A percentile compares a stretch with the other conserved stretches of the same genome.
These are phyloP conservation scores for Mimosa bimucronata DNA, from an alignment of 306 rosid species.

Conservation along the genomic window DNA sequence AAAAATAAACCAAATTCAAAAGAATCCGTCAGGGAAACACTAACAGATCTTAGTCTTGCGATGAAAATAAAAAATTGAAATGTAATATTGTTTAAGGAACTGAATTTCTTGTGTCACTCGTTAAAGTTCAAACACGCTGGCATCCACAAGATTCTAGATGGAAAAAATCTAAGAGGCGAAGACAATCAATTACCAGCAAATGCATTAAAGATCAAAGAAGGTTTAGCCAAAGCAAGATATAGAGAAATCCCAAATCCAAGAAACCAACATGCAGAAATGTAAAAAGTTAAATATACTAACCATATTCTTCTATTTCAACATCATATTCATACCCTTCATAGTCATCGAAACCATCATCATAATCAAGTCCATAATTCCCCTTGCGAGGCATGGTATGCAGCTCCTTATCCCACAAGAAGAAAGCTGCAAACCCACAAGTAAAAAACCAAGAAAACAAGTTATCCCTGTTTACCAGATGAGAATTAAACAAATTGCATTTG, in stretches of 20 bases:
- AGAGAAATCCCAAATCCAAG: neutral
- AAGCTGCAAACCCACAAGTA: conserved; percentile 35
- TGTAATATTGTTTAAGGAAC: neutral
- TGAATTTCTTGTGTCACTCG: neutral
- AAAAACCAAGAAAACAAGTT: neutral
- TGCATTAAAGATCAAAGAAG: neutral
- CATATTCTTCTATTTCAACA: conserved; percentile 50
- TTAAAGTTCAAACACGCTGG: neutral
- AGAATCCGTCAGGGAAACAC: neutral
- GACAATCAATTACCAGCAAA: conserved; percentile 12
- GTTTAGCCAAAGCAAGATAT: neutral
- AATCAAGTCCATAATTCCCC: conserved; percentile 66
- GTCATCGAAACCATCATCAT: conserved; percentile 31
- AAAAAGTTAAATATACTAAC: conserved; percentile 46
- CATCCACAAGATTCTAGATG: neutral
- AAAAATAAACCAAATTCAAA: neutral
- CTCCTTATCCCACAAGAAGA: conserved; percentile 35
- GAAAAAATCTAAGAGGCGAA: neutral
- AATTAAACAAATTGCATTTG: neutral
- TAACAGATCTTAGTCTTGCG: conserved; percentile 26
- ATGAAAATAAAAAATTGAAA: conserved; percentile 3
- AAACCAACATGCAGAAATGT: neutral
- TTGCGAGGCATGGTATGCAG: conserved; percentile 80
- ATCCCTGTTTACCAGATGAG: neutral
- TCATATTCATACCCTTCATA: conserved; percentile 45